Evolutionary conservation across 1,284 basidiomycete genomes (phyloP), one percentile per base, ranked within the genome.

Genomic region (Cutaneotrichosporon cutaneum): DNA sequence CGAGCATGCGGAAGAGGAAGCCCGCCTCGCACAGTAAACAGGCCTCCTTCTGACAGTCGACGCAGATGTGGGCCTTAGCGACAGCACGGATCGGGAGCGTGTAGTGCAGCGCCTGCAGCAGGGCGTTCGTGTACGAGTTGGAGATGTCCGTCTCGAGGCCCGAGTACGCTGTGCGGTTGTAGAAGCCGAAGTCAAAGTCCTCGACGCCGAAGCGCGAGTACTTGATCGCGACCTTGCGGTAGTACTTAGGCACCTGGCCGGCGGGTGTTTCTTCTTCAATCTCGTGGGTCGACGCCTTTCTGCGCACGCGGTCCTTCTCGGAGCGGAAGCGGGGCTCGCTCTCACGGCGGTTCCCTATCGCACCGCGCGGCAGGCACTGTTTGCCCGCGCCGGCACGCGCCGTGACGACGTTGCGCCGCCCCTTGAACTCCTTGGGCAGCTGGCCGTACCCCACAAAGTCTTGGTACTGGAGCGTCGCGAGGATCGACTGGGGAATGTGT

Each of bases 141-240:
- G 91, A 83, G 64, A 99, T 98, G 75, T 99, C 93, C 1, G 95
- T 97, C 79, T 99, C 96, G 54, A 99, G 84, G 4, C 96, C 96
- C 62, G 91, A 94, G 74, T 87, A 94, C 27, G 84, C 77, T 0
- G 96, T 98, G 72, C 86, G 87, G 78, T 96, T 96, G 80, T 93
- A 96, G 75, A 92, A 96, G 1, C 92, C 94, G 74, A 99, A 99
- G 77, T 99, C 96, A 73, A 99, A 99, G 79, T 99, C 95, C 76
- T 80, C 95, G 27, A 98, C 91, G n/a, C 95, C 95, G 70, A 99
- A 99, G 71, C 93, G 93, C 53, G 92, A 95, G 77, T 99, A 99
- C 79, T 96, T 93, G 73, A 99, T 99, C 78, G 96, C 93, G 45
- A 97, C 93, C 72, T 89, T 88, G 50, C 90, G 86, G 77, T 96